Evolutionary conservation across 1,139 yeast species (phyloP), one percentile per base, ranked within the genome.

Genomic region (Sugiyamaella japonica): DNA sequence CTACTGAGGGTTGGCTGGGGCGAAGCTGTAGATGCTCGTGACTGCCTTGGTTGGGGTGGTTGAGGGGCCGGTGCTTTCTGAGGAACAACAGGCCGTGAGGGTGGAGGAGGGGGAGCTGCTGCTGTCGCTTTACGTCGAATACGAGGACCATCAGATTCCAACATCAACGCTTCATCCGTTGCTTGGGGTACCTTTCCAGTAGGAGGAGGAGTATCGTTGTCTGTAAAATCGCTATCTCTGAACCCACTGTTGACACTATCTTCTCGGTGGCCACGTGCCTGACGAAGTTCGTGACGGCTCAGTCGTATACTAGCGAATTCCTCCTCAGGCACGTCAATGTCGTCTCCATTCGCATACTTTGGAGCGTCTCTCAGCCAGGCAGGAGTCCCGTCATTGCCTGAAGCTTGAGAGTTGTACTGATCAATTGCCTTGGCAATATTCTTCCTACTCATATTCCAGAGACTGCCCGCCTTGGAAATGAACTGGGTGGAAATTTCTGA

Each of bases 291-390:
- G 28, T 28, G 32, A 20, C 31, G 31, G 25, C 17, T 20, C 25
- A 20, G 25, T 20, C 25, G 25, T 20, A 20, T 44, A 28, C 39
- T 44, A 15, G 37, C 54, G 15, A 37, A 36, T 16, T 34, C 20
- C 13, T 28, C 29, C 4, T 48, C 36, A 9, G 47, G 47, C 3
- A 28, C 29, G 2, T 23, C 13, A 9, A 17, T 25, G n/a, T 54
- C 50, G 17, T 32, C 52, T 23, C 36, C 40, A 9, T 34, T 25
- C 7, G 17, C 47, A 28, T 54, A 54, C 36, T 34, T 50, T 32
- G 36, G 52, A 20, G 53, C 50, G 13, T 81, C 78, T 56, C 76
- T 77, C 93, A 89, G 85, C 96, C 96, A 89, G 2, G 86, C 83
- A 0, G 96, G 96, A 57, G 79, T 72, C 13, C 80, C 79, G 53